Conservation (phyloP, 2,329 filamentous ascomycete species). For the Hymenoscyphus fructigenus region DNA sequence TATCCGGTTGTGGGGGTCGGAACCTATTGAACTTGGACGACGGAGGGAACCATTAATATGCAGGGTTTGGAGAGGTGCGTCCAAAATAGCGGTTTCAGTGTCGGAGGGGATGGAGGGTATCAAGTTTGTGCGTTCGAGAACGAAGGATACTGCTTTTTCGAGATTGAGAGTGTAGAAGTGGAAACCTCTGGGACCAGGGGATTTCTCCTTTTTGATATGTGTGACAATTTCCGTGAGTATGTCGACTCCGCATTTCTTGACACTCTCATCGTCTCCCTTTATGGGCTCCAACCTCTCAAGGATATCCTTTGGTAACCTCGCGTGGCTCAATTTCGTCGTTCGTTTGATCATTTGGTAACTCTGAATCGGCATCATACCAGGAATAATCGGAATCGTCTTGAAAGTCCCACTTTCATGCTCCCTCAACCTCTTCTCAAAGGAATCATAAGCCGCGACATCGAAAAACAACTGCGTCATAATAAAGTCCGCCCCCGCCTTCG, state of each 20-base stretch:
- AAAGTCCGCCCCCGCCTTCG: slow-evolving; percentile 88
- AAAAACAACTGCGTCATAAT: slow-evolving; percentile 99
- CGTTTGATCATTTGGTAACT: slow-evolving; percentile 94
- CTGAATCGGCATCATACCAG: slow-evolving; percentile 96
- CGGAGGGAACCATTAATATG: slow-evolving; percentile 50
- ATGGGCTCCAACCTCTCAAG: slow-evolving; percentile 69
- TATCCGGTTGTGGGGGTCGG: slow-evolving; percentile 82
- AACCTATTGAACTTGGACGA: slow-evolving; percentile 61
- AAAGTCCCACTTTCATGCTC: slow-evolving; percentile 83
- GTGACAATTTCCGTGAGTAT: slow-evolving; percentile 83
- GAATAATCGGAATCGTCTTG: slow-evolving; percentile 84
- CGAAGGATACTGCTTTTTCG: slow-evolving; percentile 93
- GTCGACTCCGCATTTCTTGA: slow-evolving; percentile 77
- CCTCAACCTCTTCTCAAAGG: slow-evolving; percentile 74
- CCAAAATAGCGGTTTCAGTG: slow-evolving; percentile 43
- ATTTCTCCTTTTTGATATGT: slow-evolving; percentile 65
- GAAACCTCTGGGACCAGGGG: slow-evolving; percentile 70
- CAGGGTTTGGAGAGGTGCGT: slow-evolving; percentile 45
- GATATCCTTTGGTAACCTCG: slow-evolving; percentile 71
- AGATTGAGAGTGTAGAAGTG: slow-evolving; percentile 98
- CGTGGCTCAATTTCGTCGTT: slow-evolving; percentile 92
- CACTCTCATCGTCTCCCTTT: slow-evolving; percentile 76
- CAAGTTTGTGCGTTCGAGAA: slow-evolving; percentile 80
- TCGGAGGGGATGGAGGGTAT: slow-evolving; percentile 61
- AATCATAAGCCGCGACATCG: slow-evolving; percentile 77